Conservation (phyloP, 2,329 filamentous ascomycete species). For the Aspergillus sp. region DNA sequence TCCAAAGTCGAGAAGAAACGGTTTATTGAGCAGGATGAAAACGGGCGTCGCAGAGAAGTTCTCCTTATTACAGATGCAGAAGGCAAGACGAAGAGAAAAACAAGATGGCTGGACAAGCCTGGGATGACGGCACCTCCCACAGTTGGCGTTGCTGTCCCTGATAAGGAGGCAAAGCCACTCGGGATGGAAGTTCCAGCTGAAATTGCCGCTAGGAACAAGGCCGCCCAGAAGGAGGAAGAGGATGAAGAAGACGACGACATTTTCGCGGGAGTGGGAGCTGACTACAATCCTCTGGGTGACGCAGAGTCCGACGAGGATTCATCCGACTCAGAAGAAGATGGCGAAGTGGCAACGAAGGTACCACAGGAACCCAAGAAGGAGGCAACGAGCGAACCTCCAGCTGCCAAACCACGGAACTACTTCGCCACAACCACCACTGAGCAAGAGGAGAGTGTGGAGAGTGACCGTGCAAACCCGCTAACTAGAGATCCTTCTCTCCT, state of each 20-base stretch:
- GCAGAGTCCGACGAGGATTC: constrained; percentile 51
- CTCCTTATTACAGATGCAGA: constrained; percentile 59
- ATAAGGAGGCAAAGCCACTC: constrained; percentile 49
- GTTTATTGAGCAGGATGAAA: constrained; percentile 57
- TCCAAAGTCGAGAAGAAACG: constrained; percentile 49
- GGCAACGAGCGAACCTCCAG: constrained; percentile 17
- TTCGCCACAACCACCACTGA: constrained; percentile 37
- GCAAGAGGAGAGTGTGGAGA: constrained; percentile 53
- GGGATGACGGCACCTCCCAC: constrained; percentile 18
- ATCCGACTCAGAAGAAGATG: constrained; percentile 37
- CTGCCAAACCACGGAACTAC: constrained; percentile 48
- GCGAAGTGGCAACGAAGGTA: constrained; percentile 15
- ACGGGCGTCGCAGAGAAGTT: constrained; percentile 55
- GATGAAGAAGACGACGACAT: constrained; percentile 65
- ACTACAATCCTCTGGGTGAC: constrained; percentile 60
- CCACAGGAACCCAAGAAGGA: constrained; percentile 12
- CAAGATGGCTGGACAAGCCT: constrained; percentile 52
- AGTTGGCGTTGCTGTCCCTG: constrained; percentile 38
- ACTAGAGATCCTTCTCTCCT: constrained; percentile 75
- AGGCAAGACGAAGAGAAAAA: constrained; percentile 62
- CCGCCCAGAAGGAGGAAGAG: constrained; percentile 40
- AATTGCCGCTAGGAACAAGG: constrained; percentile 36
- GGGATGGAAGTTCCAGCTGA: constrained; percentile 52
- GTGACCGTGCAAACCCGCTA: constrained; percentile 39
- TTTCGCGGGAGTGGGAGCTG: constrained; percentile 59